Conservation (phyloP, 345 rosid species). For the Raphanus raphanistrum region DNA sequence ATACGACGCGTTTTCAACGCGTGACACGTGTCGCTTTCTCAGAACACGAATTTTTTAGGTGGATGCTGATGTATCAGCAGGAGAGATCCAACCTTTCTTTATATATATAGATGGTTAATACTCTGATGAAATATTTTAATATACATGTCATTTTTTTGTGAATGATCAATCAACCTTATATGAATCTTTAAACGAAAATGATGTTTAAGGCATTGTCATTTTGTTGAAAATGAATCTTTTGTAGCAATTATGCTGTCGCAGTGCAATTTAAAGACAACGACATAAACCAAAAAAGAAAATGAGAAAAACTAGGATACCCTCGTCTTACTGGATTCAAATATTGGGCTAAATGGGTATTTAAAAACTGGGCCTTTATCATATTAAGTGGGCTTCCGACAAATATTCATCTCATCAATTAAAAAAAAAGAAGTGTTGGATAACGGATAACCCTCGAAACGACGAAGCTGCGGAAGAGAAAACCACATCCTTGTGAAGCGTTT, state of each 20-base stretch:
- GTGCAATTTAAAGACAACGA: background rate
- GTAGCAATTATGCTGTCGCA: background rate
- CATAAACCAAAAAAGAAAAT: background rate
- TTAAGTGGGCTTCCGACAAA: slow-evolving; percentile 21
- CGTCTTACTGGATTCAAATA: background rate
- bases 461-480: slow-evolving; percentile 19
- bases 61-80: too few relatives aligned
- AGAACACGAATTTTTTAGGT: too few relatives aligned
- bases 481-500: background rate
- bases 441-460: slow-evolving; percentile 21
- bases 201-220: background rate
- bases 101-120: too few relatives aligned
- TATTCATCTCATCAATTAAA: background rate
- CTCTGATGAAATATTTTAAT: background rate
- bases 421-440: slow-evolving; percentile 34
- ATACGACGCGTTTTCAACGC: too few relatives aligned
- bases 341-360: background rate
- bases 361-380: background rate
- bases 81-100: too few relatives aligned
- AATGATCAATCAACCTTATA: background rate
- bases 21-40: too few relatives aligned
- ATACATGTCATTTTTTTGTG: background rate
- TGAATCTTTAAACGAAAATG: background rate
- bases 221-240: background rate
- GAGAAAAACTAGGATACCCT: background rate